Evolutionary conservation across 2,329 filamentous ascomycete genomes (phyloP), one percentile per base, ranked within the genome.

Genomic region (Phialophora tarda): DNA sequence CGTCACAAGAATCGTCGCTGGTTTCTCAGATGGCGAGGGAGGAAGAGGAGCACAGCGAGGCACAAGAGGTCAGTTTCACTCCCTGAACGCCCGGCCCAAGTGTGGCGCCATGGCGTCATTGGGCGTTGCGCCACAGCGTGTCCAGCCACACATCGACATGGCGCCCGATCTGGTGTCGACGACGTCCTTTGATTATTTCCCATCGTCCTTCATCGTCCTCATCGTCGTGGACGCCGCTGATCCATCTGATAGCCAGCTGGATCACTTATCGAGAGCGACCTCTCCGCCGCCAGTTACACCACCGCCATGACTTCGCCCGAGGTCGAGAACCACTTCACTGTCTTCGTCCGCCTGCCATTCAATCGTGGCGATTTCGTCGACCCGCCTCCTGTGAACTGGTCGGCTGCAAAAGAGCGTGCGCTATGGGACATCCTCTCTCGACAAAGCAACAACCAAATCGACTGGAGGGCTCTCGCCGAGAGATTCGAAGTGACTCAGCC

Each of bases 341-440:
- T 96, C 66, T 91, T 96, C 74, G 87, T 99, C 70, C 86, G 93
- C 69, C 85, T 98, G n/a, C 95, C 95, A 26, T 96, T 97, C 74
- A 87, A 90, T 41, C 87, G 95, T 64, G 90, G 91, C 48, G 88
- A 91, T 74, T 99, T 99, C 80, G 86, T 93, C 68, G 94, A 99
- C 78, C 95, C 95, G 64, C 91, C 92, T 55, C 89, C 90, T 71
- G 93, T 95, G 63, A 88, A 92, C 77, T 99, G 95, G 95, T 89
- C 93, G 78, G 85, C 89, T 1, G 82, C 85, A 24, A 98, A 97
- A 78, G 95, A 98, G 75, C 90, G 92, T 66, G 88, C 88, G 10
- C 80, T 99, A 17, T 99, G 95, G 95, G 91, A 91, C 77, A 88
- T 97, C 59, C 86, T 98, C 5, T 96, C 93, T 0, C 89, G 89